Conservation (phyloP, 169 alveolate genomes). For the Plasmodium ovale region DNA sequence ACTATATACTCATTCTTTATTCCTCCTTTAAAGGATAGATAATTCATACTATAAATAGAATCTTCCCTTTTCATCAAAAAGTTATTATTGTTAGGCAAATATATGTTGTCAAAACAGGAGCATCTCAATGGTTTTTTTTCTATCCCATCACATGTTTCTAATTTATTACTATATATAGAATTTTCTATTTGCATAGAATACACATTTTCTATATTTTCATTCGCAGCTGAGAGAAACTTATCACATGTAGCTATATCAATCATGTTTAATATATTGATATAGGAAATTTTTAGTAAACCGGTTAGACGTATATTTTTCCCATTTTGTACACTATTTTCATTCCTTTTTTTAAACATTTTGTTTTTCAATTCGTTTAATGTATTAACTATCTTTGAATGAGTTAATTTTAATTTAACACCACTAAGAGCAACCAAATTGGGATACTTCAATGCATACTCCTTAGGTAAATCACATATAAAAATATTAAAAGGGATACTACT, state of each 20-base stretch:
- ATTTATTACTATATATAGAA: neutral
- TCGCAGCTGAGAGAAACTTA: neutral
- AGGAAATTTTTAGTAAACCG: conserved; percentile 58
- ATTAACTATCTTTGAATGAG: conserved; percentile 36
- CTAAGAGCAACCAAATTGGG: conserved; percentile 51
- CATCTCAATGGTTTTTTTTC: conserved; percentile 14
- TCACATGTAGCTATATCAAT: conserved; percentile 58
- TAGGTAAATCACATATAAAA: conserved; percentile 68
- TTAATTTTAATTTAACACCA: conserved; percentile 19
- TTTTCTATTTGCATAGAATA: conserved; percentile 3
- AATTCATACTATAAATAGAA: conserved; percentile 12
- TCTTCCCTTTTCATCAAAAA: conserved; percentile 40
- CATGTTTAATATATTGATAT: conserved; percentile 51
- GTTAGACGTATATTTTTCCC: conserved; percentile 26
- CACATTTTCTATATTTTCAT: neutral
- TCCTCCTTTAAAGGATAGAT: neutral
- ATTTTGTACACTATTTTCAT: neutral
- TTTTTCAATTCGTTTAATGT: conserved; percentile 14
- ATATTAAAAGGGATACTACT: conserved; percentile 29
- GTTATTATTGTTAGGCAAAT: conserved; percentile 55
- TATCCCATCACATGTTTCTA: neutral
- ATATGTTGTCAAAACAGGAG: conserved; percentile 47
- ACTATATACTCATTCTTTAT: conserved; percentile 17
- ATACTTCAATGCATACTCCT: conserved; percentile 23
- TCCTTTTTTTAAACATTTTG: neutral